A percentile compares a stretch with the other conserved stretches of the same genome.
Conservation (phyloP, 2,329 filamentous ascomycete genomes). For the Fusarium foetens region DNA sequence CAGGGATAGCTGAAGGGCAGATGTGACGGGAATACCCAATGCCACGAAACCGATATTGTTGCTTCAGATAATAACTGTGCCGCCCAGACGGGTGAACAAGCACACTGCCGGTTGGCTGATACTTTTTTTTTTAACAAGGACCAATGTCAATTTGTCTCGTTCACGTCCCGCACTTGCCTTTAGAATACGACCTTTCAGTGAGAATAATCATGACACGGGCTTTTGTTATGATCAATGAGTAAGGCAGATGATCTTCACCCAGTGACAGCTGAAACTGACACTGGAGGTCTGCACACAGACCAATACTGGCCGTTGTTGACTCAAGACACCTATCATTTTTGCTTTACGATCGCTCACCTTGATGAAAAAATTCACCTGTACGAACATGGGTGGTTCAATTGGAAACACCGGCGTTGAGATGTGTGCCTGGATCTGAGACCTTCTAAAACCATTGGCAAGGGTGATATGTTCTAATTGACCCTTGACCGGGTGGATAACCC, state of each 20-base stretch:
- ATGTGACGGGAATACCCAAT: background rate
- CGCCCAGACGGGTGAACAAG: background rate
- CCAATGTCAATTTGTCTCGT: background rate
- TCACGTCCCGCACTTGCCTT: background rate
- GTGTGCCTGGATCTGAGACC: conserved; percentile 27
- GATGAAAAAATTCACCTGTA: background rate
- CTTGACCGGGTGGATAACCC: conserved; percentile 36
- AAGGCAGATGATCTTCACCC: background rate
- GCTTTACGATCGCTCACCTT: background rate
- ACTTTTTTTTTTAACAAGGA: background rate
- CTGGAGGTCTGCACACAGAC: background rate
- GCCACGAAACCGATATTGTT: background rate
- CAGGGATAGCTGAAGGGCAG: background rate
- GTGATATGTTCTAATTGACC: conserved; percentile 18
- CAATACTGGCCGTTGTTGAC: background rate
- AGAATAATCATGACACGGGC: background rate
- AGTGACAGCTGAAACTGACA: conserved; percentile 4
- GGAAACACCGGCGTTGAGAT: conserved; percentile 39
- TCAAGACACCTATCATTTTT: background rate
- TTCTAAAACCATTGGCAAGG: conserved; percentile 25
- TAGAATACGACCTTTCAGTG: background rate
- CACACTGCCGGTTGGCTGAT: background rate
- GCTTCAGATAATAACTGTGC: background rate
- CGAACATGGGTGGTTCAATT: conserved; percentile 18
- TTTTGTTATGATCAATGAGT: background rate